Evolutionary conservation across 2,329 filamentous ascomycete species (phyloP).

Genomic region (Xylariaceae sp.): DNA sequence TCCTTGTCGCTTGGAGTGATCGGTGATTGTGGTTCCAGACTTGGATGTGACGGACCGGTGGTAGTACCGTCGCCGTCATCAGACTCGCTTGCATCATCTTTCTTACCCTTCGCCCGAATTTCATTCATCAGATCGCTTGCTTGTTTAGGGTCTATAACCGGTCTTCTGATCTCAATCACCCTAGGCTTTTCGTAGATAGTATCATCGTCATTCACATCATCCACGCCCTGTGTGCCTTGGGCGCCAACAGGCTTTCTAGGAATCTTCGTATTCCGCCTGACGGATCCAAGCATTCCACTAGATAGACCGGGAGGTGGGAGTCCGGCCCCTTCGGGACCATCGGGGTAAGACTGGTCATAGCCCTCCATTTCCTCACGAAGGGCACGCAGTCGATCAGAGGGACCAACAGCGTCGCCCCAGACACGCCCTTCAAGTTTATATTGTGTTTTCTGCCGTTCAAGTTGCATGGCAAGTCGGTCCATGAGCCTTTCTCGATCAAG

Average conservation of each 20-base stretch:
- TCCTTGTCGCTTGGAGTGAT: conserved; percentile 59
- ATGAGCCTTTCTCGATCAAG: conserved; percentile 88
- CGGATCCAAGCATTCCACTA: conserved; percentile 68
- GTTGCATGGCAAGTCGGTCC: conserved; percentile 88
- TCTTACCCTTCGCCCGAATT: conserved; percentile 70
- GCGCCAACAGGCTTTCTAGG: conserved; percentile 48
- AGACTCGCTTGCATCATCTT: conserved; percentile 66
- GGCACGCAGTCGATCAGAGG: conserved; percentile 86
- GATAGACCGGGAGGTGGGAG: conserved; percentile 59
- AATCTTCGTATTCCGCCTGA: conserved; percentile 56
- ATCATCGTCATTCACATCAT: conserved; percentile 49
- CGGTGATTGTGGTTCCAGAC: conserved; percentile 64
- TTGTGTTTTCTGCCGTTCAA: conserved; percentile 95
- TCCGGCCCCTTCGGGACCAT: conserved; percentile 41
- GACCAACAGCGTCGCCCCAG: conserved; percentile 75
- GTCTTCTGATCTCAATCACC: conserved; percentile 71
- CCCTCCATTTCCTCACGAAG: conserved; percentile 92
- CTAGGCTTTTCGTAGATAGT: conserved; percentile 72
- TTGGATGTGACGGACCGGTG: conserved; percentile 69
- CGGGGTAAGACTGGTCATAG: conserved; percentile 32
- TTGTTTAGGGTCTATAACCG: conserved; percentile 58
- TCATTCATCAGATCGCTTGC: conserved; percentile 62
- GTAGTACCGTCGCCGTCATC: conserved; percentile 65
- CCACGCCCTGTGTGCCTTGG: conserved; percentile 28
- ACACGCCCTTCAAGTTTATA: conserved; percentile 93